Conservation (phyloP, 371 early-diverging fungal species). For the Mucor irregularis region DNA sequence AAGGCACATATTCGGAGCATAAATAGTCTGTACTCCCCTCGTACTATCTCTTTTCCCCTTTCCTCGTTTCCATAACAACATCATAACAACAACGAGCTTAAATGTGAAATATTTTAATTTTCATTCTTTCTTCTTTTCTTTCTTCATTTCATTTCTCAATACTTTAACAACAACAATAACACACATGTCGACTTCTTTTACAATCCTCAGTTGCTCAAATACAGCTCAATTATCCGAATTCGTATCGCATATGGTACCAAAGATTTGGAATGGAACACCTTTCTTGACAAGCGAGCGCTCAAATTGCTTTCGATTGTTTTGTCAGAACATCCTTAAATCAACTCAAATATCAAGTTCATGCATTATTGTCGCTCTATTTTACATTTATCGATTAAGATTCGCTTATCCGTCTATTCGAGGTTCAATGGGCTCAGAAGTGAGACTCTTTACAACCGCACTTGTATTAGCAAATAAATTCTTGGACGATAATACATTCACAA, state of each 20-base stretch:
- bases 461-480: conserved; percentile 64
- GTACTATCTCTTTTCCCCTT: no score
- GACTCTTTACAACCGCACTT: conserved; percentile 63
- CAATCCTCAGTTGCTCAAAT: conserved; percentile 17
- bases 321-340: conserved; percentile 47
- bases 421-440: conserved; percentile 55
- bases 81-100: no score
- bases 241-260: conserved; percentile 47
- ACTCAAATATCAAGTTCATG: conserved; percentile 40
- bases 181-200: not conserved
- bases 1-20: no score
- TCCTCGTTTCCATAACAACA: no score
- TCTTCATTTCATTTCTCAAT: not conserved
- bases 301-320: conserved; percentile 36
- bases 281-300: conserved; percentile 18
- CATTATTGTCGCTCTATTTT: conserved; percentile 34
- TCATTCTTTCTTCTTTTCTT: no score
- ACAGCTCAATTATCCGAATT: conserved; percentile 43
- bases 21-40: no score
- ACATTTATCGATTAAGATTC: conserved; percentile 32
- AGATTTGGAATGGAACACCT: conserved; percentile 46
- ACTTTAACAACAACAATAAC: not conserved
- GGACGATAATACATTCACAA: conserved; percentile 70
- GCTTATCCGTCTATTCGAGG: conserved; percentile 37
- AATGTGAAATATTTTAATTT: no score